Base-by-base conservation (phyloP, 2,329 filamentous ascomycete genomes). In the Chalaropsis thielavioides region DNA sequence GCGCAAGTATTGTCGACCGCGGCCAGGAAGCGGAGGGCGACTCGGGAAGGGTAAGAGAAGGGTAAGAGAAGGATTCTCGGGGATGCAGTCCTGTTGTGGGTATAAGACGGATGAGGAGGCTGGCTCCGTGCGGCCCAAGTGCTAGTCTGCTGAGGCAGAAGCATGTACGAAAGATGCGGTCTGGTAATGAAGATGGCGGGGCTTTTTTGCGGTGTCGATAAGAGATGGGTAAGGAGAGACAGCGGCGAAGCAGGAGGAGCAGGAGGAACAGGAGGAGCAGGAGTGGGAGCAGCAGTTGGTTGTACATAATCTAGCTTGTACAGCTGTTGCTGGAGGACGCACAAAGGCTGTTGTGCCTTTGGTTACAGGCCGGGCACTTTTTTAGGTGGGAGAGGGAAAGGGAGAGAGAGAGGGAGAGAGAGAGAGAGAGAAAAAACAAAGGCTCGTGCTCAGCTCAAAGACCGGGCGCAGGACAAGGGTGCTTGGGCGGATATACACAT, bases 201-300 rank as follows among this genome's bases (percentile, higher is more conserved):
- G 41, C 13, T n/a, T 22, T 13, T 5, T 31, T 27, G 27, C 17
- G 24, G 17, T 35, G 22, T 15, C 8, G 51, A 56, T 56, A 56
- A 56, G 27, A 56, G 51, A 19, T 56, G 7, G 51, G 51, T 56
- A 56, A 35, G 51, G 51, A 56, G 51, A 56, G 27, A 56, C 51
- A 56, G 27, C 17, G 19, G 17, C n/a, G 27, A 6, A 56, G 13
- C 2, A 19, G 7, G 22, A 24, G 46, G 19, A 49, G 22, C 4
- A 2, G 22, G 11, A 49, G 19, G 46, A 24, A 19, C 17, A 19
- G 22, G 22, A n/a, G 11, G 22, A 24, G 10, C 11, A 51, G 22
- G 22, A 13, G n/a, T n/a, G 46, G 22, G 17, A 22, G 17, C 31
- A 35, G 31, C 31, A 35, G 31, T 7, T 35, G 31, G 31, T 35